These are phyloP conservation scores for Penicillium waksmanii DNA, from an alignment of 495 filamentous ascomycete species.

Conservation along the genomic window DNA sequence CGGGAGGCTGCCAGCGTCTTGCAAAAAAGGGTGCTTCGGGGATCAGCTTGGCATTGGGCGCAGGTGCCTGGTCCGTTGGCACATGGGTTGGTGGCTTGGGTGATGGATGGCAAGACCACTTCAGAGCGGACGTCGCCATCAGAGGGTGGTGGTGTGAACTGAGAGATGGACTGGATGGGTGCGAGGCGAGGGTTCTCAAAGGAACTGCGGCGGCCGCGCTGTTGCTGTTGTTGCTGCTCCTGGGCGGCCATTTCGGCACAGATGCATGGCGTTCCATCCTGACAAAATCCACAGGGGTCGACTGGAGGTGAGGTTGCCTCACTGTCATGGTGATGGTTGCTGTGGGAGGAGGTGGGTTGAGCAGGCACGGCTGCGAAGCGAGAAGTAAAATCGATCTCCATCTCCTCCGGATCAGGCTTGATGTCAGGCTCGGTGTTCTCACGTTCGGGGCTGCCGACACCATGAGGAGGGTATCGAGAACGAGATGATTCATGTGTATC, in stretches of 20 bases:
- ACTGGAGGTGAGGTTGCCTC: conserved; percentile 44
- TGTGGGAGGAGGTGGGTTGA: conserved; percentile 24
- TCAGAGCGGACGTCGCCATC: conserved; percentile 62
- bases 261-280: conserved; percentile 80
- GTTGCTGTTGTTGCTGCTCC: conserved; percentile 46
- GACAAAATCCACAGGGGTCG: conserved; percentile 87
- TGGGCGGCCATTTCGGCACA: conserved; percentile 73
- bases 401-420: conserved; percentile 60
- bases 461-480: conserved; percentile 38
- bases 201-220: conserved; percentile 34
- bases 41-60: conserved; percentile 75
- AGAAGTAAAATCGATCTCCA: conserved; percentile 76
- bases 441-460: conserved; percentile 34
- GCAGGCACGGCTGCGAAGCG: conserved; percentile 57
- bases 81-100: conserved; percentile 56
- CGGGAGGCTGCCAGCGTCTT: conserved; percentile 74
- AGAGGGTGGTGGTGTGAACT: conserved; percentile 71
- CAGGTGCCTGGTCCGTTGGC: conserved; percentile 79
- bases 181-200: conserved; percentile 53
- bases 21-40: conserved; percentile 83
- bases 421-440: conserved; percentile 44
- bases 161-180: conserved; percentile 54
- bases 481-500: conserved; percentile 33
- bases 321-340: conserved; percentile 34
- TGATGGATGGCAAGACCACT: conserved; percentile 45